These are phyloP conservation scores for Solanum peruvianum DNA, from an alignment of 257 asterid genomes.

Conservation along the genomic window DNA sequence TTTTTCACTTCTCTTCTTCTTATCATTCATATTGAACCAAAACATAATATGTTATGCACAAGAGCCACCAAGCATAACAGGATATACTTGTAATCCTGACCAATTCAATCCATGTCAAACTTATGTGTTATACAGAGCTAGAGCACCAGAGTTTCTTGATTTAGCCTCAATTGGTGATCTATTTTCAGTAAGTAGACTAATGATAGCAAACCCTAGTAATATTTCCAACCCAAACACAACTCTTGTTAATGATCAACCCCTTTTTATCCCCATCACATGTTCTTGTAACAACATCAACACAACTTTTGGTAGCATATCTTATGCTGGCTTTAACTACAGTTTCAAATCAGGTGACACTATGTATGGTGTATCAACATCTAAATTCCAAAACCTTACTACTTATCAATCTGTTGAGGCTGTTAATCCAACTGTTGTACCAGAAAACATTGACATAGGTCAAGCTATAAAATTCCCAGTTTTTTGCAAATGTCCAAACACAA, in stretches of 20 bases:
- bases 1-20: neutral
- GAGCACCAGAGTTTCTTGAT: conserved; percentile 43
- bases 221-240: conserved; percentile 38
- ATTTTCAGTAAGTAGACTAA: conserved; percentile 63
- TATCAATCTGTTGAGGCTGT: conserved; percentile 58
- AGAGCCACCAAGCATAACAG: conserved; percentile 48
- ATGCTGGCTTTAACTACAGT: conserved; percentile 38
- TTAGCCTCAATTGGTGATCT: conserved; percentile 75
- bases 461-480: conserved; percentile 52
- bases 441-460: conserved; percentile 25
- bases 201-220: conserved; percentile 62
- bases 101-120: conserved; percentile 53
- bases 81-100: conserved; percentile 47
- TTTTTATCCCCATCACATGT: conserved; percentile 60
- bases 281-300: conserved; percentile 57
- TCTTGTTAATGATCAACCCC: conserved; percentile 40
- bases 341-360: conserved; percentile 41
- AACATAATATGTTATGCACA: neutral
- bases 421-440: conserved; percentile 48
- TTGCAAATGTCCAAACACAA: conserved; percentile 59
- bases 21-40: conserved; percentile 13
- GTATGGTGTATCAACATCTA: conserved; percentile 24
- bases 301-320: conserved; percentile 41
- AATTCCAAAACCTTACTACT: conserved; percentile 53
- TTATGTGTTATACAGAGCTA: conserved; percentile 58